These are phyloP conservation scores for Fomitopsis palustris DNA, from an alignment of 1,284 basidiomycete genomes.

Conservation along the genomic window DNA sequence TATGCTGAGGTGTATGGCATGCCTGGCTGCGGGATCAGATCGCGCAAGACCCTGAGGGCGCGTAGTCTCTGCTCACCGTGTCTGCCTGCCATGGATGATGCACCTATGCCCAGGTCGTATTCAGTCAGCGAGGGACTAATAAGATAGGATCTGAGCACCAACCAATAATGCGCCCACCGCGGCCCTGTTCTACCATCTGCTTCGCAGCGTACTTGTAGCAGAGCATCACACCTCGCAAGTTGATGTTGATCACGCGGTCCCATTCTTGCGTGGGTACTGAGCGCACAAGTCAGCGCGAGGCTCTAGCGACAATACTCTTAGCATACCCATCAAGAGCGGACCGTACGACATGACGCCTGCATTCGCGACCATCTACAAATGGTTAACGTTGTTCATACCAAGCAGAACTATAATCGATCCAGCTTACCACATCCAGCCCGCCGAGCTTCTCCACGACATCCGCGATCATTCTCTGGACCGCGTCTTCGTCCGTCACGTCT, in stretches of 20 bases:
- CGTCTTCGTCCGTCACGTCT: constrained; percentile 32
- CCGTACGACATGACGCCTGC: constrained; percentile 21
- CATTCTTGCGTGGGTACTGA: constrained; percentile 20
- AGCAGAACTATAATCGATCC: too few relatives aligned
- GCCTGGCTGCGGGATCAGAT: background rate
- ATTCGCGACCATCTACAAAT: constrained; percentile 29
- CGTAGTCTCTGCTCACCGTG: background rate
- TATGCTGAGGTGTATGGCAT: constrained; percentile 3
- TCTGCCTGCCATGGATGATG: background rate
- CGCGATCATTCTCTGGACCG: constrained; percentile 33
- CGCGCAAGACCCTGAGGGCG: background rate
- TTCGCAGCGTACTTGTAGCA: constrained; percentile 32
- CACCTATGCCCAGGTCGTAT: background rate
- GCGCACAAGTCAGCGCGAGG: background rate
- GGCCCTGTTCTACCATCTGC: constrained; percentile 19
- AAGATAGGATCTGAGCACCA: background rate
- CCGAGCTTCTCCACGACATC: constrained; percentile 10
- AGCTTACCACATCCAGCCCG: constrained; percentile 4
- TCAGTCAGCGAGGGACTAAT: background rate
- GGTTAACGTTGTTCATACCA: too few relatives aligned
- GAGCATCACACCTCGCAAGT: constrained; percentile 29
- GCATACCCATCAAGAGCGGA: background rate
- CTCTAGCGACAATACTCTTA: background rate
- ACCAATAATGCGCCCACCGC: constrained; percentile 26
- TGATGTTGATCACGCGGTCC: constrained; percentile 25